Conservation (phyloP, 2,329 filamentous ascomycete species). For the Phaeomoniella chlamydospora region DNA sequence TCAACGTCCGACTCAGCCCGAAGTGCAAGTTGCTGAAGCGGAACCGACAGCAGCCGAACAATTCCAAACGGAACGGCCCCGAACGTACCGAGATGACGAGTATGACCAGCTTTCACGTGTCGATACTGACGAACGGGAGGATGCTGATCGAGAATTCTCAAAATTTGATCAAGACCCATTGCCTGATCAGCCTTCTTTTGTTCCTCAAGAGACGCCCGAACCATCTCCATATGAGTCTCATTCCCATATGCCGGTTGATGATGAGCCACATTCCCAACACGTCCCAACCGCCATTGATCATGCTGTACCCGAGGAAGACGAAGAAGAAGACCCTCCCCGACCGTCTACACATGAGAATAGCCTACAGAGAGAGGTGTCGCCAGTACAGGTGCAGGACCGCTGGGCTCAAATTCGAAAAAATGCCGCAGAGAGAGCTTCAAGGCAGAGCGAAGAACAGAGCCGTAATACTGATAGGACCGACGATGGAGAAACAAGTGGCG, state of each 20-base stretch:
- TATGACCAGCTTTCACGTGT: slow-evolving; percentile 45
- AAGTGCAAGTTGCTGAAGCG: slow-evolving; percentile 8
- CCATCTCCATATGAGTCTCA: slow-evolving; percentile 5
- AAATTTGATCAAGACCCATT: slow-evolving; percentile 83
- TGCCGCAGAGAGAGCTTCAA: slow-evolving; percentile 64
- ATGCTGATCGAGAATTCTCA: slow-evolving; percentile 37
- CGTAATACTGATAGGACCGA: slow-evolving; percentile 48
- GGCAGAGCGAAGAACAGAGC: slow-evolving; percentile 51
- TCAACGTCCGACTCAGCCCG: slow-evolving; percentile 7
- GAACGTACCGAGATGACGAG: slow-evolving; percentile 33
- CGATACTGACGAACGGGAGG: slow-evolving; percentile 33
- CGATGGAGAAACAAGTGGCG: slow-evolving; percentile 81
- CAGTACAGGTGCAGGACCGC: slow-evolving; percentile 49
- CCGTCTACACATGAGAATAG: slow-evolving; percentile 11
- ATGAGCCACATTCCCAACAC: slow-evolving; percentile 3
- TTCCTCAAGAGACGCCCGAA: slow-evolving; percentile 41
- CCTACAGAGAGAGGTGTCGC: slow-evolving; percentile 10
- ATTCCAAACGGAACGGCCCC: slow-evolving; percentile 15
- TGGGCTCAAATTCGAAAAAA: slow-evolving; percentile 97
- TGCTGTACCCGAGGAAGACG: slow-evolving; percentile 3
- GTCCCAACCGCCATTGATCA: neutral
- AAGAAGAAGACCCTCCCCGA: slow-evolving; percentile 3
- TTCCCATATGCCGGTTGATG: slow-evolving; percentile 5
- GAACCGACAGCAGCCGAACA: slow-evolving; percentile 5
- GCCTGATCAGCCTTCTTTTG: slow-evolving; percentile 71